phyloP scores from a whole-genome alignment of 1,139 yeast species.

The Taphrina communis region DNA sequence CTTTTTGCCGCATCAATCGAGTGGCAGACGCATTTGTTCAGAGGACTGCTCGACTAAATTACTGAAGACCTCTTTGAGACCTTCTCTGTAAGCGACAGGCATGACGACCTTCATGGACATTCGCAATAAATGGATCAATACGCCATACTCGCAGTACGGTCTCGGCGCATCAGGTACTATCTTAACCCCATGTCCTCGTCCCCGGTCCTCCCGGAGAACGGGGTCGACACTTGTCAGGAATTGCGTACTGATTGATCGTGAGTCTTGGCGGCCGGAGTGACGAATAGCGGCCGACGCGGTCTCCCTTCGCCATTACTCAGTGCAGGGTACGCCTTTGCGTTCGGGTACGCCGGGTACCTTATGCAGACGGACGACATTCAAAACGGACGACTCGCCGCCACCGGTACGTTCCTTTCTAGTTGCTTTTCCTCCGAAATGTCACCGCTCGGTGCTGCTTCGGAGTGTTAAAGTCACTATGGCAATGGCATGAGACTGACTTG shows the following conservation, averaged over 20 bases:
- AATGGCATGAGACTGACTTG: background rate
- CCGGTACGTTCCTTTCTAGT: conserved; percentile 8
- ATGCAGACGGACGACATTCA: conserved; percentile 16
- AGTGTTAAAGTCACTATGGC: too few relatives aligned
- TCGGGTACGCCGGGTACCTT: conserved; percentile 27
- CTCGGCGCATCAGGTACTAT: conserved; percentile 19
- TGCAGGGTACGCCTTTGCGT: conserved; percentile 30
- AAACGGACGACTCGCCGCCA: conserved; percentile 21
- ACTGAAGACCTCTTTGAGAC: too few relatives aligned
- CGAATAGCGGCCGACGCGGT: conserved; percentile 25
- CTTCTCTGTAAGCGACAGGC: too few relatives aligned
- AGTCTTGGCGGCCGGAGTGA: conserved; percentile 26
- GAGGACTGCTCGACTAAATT: too few relatives aligned
- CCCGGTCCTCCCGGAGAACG: too few relatives aligned
- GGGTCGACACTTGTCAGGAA: background rate
- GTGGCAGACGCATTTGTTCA: too few relatives aligned
- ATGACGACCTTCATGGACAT: conserved; percentile 21
- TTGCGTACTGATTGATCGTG: background rate
- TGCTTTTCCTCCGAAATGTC: background rate
- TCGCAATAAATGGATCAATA: conserved; percentile 13
- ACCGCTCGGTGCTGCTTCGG: too few relatives aligned
- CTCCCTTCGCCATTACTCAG: conserved; percentile 23
- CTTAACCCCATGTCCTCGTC: too few relatives aligned
- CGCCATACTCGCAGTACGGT: conserved; percentile 26
- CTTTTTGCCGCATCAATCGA: too few relatives aligned